These are phyloP conservation scores for Nicotiana rustica DNA, from an alignment of 305 asterid species.

Conservation along the genomic window DNA sequence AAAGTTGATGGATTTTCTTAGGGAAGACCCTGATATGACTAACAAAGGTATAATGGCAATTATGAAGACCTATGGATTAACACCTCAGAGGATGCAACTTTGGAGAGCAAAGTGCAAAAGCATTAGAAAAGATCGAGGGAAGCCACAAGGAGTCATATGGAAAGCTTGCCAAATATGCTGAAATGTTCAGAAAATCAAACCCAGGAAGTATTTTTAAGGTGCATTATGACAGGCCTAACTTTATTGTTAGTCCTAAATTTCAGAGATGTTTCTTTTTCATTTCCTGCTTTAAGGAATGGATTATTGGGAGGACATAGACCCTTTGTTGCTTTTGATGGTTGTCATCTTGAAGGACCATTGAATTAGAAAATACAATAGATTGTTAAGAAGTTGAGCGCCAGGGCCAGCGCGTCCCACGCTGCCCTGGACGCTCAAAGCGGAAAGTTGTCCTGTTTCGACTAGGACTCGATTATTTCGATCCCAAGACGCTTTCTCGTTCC, in stretches of 20 bases:
- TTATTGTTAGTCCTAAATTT: background rate
- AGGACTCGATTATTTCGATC: too few species aligned
- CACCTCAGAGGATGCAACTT: background rate
- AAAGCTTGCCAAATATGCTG: background rate
- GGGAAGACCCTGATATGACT: background rate
- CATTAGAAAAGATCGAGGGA: too few species aligned
- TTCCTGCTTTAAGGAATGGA: background rate
- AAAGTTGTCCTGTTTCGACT: too few species aligned
- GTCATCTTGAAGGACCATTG: background rate
- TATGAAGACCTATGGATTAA: background rate
- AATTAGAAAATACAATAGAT: too few species aligned
- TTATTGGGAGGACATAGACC: background rate
- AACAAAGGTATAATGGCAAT: too few species aligned
- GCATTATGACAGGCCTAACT: background rate
- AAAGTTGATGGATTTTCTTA: background rate
- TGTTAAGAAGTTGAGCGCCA: too few species aligned
- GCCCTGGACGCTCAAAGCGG: too few species aligned
- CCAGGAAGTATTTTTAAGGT: background rate
- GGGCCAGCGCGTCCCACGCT: too few species aligned
- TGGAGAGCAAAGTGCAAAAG: background rate
- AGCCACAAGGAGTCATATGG: background rate
- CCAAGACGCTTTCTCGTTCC: too few species aligned
- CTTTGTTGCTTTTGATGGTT: constrained; percentile 26
- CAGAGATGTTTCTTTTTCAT: background rate
- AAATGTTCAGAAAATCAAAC: background rate